phyloP scores from a whole-genome alignment of 176 grass and related monocot genomes.

The maize (Zea mays) region Zm-B73-REFERENCE-NAM-5.0 NC_050105.1:144585001-144585500 shows the following conservation, averaged over 20 bases:
- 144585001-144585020: slow-evolving; percentile 21
- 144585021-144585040: neutral
- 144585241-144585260: slow-evolving; percentile 16
- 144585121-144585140: slow-evolving; percentile 20
- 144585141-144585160: slow-evolving; percentile 25
- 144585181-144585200: neutral
- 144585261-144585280: slow-evolving; percentile 7
- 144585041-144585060: slow-evolving; percentile 43
- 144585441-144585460: no score
- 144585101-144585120: slow-evolving; percentile 17
- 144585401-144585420: no score
- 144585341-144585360: slow-evolving; percentile 16
- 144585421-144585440: no score
- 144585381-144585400: slow-evolving; percentile 41
- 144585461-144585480: no score
- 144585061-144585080: neutral
- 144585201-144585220: neutral
- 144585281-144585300: neutral
- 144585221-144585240: neutral
- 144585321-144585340: neutral
- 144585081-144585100: slow-evolving; percentile 24
- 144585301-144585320: slow-evolving; percentile 5
- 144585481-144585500: no score
- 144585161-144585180: slow-evolving; percentile 18
- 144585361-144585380: slow-evolving; percentile 25